These are phyloP conservation scores for Calycina herbarum DNA, from an alignment of 2,329 filamentous ascomycete genomes.

Conservation along the genomic window DNA sequence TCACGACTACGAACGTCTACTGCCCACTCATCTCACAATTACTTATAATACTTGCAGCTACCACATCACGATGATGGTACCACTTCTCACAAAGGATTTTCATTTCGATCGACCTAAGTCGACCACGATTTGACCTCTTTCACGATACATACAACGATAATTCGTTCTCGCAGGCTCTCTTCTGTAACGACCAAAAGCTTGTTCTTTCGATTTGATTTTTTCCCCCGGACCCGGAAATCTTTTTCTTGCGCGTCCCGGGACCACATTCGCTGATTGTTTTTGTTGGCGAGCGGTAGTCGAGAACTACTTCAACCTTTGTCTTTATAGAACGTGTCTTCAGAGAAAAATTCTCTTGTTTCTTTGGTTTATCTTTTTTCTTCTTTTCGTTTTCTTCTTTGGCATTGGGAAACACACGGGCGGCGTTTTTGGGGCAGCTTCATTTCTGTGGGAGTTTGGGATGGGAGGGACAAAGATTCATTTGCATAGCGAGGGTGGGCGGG, in stretches of 20 bases:
- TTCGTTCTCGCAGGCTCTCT: not conserved
- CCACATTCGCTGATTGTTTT: not conserved
- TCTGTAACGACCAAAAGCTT: not conserved
- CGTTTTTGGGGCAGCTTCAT: not conserved
- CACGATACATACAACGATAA: not conserved
- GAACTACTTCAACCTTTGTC: not conserved
- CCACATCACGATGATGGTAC: not conserved
- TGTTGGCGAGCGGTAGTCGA: not conserved
- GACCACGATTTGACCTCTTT: not conserved
- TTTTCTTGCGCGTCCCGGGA: not conserved
- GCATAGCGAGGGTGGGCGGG: not conserved
- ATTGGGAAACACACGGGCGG: not conserved
- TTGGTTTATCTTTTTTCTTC: not conserved
- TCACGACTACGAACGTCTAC: not conserved
- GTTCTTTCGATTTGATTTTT: not conserved
- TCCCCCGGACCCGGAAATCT: not conserved
- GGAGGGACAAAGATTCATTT: not conserved
- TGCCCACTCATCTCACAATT: slow-evolving; percentile 7
- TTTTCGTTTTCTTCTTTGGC: not conserved
- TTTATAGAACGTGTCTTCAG: not conserved
- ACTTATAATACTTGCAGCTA: slow-evolving; percentile 1
- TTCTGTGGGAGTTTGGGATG: not conserved
- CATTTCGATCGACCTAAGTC: not conserved
- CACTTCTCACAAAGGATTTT: not conserved
- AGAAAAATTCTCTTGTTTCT: not conserved